phyloP scores from a whole-genome alignment of 1,284 basidiomycete species.

The Ustilago hordei region DNA sequence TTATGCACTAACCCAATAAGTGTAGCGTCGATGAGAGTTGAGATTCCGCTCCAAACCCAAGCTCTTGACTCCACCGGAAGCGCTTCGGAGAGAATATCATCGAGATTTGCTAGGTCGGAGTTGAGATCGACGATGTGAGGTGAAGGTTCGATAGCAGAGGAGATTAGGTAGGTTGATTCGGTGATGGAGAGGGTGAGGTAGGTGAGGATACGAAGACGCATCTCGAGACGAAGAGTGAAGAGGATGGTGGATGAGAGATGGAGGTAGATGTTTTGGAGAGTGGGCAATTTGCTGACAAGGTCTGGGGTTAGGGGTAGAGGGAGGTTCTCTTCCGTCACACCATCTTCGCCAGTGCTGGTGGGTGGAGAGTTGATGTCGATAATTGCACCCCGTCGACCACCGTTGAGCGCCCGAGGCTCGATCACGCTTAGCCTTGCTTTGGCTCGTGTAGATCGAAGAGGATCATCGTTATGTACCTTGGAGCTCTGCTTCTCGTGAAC shows the following conservation, averaged over 20 bases:
- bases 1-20: constrained; percentile 81
- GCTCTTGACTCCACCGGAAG: constrained; percentile 70
- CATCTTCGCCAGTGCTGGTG: neutral
- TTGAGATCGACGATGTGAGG: constrained; percentile 90
- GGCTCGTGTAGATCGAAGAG: constrained; percentile 9
- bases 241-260: constrained; percentile 87
- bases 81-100: constrained; percentile 73
- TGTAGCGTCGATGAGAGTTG: constrained; percentile 85
- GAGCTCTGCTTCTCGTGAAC: constrained; percentile 67
- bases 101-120: constrained; percentile 80
- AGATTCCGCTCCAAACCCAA: constrained; percentile 88
- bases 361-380: neutral
- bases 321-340: constrained; percentile 25
- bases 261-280: constrained; percentile 87
- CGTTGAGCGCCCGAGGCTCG: constrained; percentile 12
- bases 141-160: constrained; percentile 85
- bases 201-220: constrained; percentile 85
- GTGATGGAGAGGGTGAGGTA: constrained; percentile 82
- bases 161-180: constrained; percentile 75
- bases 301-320: constrained; percentile 53
- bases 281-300: constrained; percentile 72
- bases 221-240: constrained; percentile 87
- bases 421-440: constrained; percentile 47
- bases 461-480: neutral
- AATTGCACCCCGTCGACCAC: too few species aligned